These are phyloP conservation scores for Typha latifolia DNA, from an alignment of 176 grass and related monocot species.

Conservation along the genomic window DNA sequence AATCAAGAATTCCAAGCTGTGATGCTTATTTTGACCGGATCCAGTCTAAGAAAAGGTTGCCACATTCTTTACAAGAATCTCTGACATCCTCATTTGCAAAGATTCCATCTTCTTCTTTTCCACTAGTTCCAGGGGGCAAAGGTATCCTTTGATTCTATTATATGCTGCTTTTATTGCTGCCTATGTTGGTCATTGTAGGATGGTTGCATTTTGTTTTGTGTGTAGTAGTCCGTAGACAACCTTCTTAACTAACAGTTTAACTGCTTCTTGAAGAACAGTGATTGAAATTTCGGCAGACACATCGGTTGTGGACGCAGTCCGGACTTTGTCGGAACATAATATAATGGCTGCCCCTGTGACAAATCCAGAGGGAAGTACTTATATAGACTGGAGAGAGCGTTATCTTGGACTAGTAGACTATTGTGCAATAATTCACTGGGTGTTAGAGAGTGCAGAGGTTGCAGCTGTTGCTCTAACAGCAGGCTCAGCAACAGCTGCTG, in stretches of 20 bases:
- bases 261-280: constrained; percentile 28
- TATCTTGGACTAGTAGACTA: constrained; percentile 85
- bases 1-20: constrained; percentile 38
- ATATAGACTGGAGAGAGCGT: constrained; percentile 44
- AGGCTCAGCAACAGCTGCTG: constrained; percentile 39
- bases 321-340: constrained; percentile 59
- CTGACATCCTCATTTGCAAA: constrained; percentile 64
- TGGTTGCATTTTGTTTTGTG: too few relatives aligned
- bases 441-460: constrained; percentile 71
- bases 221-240: too few relatives aligned
- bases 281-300: constrained; percentile 74
- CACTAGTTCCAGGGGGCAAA: constrained; percentile 70
- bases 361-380: constrained; percentile 33
- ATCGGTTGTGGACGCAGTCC: constrained; percentile 52
- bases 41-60: constrained; percentile 84
- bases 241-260: background rate
- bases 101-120: constrained; percentile 63
- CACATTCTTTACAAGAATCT: constrained; percentile 59
- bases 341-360: constrained; percentile 74
- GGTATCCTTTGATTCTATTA: constrained; percentile 22
- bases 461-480: constrained; percentile 40
- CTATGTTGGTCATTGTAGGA: too few relatives aligned
- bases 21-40: constrained; percentile 92
- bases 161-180: too few relatives aligned
- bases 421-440: constrained; percentile 65